Base-by-base conservation (phyloP, 441 rosid species). In the Hura crepitans region DNA sequence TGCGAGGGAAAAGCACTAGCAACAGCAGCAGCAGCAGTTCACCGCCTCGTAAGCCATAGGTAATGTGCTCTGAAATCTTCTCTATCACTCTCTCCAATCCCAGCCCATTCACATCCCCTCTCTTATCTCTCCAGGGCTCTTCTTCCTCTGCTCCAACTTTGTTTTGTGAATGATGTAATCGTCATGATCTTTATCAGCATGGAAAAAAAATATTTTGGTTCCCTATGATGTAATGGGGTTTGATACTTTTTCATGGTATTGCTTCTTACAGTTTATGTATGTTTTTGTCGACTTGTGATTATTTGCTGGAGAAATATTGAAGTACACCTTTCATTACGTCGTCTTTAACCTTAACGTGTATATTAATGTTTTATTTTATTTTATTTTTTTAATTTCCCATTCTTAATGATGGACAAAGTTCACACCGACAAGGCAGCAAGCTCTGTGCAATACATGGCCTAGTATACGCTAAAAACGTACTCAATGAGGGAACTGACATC, bases 11-110 rank as follows among this genome's bases (percentile, higher is more conserved):
- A 76, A 84, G 92, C 70, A 77, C 81, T 70, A 82, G 85, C 79
- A 75, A 70, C 62, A 89, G 86, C 74, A 85, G 87, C 81, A 81
- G 90, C 81, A 80, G 93, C 77, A 75, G 85, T 69, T 82, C 91
- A 0, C 87, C 87, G 7, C 83, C 85, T 35, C 89, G 88, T 13
- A 86, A 79, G 77, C 83, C 85, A 55, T 85, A 85, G 82, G 78
- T 82, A 75, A 66, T 61, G 25, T 57, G 63, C 65, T 57, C 62
- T 45, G 47, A 13, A 55, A 69, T 35, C 64, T 53, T 47, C 6
- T 51, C 53, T 58, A 64, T 17, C 22, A 42, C 20, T 35, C 61
- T 50, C 58, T 15, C 18, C 42, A 37, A 62, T 51, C 28, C 53
- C 54, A 47, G 18, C 0, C 17, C 57, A 2, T 23, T 2, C 1